Conservation (phyloP, 2,329 filamentous ascomycete species). For the Pseudogymnoascus sp. region DNA sequence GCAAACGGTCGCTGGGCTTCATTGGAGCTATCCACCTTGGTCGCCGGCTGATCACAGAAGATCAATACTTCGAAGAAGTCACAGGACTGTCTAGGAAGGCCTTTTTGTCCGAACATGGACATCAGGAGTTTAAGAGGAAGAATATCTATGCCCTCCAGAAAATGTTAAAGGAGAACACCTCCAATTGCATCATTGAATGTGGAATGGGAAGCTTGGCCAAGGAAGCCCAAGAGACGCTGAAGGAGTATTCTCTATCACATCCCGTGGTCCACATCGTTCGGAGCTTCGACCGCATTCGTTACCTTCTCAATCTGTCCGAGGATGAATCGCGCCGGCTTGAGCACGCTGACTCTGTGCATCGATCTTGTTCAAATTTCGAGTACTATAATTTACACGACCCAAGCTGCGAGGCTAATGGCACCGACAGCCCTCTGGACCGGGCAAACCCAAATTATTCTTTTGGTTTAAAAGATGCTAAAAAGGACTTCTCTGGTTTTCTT, state of each 20-base stretch:
- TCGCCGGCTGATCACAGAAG: slow-evolving; percentile 60
- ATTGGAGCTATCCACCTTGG: slow-evolving; percentile 66
- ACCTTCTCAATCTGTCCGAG: slow-evolving; percentile 35
- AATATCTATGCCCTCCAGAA: slow-evolving; percentile 55
- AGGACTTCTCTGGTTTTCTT: slow-evolving; percentile 52
- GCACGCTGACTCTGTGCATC: slow-evolving; percentile 36
- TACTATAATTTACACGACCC: slow-evolving; percentile 48
- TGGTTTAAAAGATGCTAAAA: slow-evolving; percentile 45
- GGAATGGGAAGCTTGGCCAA: slow-evolving; percentile 47
- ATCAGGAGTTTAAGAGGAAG: slow-evolving; percentile 52
- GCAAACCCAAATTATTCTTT: slow-evolving; percentile 39
- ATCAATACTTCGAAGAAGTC: slow-evolving; percentile 57
- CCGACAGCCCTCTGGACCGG: slow-evolving; percentile 34
- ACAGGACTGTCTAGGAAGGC: slow-evolving; percentile 53
- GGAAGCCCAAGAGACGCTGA: slow-evolving; percentile 43
- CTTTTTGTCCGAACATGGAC: slow-evolving; percentile 57
- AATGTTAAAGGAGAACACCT: slow-evolving; percentile 50
- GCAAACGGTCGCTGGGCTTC: slow-evolving; percentile 70
- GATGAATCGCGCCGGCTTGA: slow-evolving; percentile 35
- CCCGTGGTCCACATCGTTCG: slow-evolving; percentile 65
- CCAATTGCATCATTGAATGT: slow-evolving; percentile 61
- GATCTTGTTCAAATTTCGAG: slow-evolving; percentile 55
- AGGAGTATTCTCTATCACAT: slow-evolving; percentile 54
- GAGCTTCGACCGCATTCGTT: slow-evolving; percentile 55
- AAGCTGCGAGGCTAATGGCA: slow-evolving; percentile 29